Base-by-base conservation (phyloP, 139 green algal species). In the Ettlia oleoabundans region DNA sequence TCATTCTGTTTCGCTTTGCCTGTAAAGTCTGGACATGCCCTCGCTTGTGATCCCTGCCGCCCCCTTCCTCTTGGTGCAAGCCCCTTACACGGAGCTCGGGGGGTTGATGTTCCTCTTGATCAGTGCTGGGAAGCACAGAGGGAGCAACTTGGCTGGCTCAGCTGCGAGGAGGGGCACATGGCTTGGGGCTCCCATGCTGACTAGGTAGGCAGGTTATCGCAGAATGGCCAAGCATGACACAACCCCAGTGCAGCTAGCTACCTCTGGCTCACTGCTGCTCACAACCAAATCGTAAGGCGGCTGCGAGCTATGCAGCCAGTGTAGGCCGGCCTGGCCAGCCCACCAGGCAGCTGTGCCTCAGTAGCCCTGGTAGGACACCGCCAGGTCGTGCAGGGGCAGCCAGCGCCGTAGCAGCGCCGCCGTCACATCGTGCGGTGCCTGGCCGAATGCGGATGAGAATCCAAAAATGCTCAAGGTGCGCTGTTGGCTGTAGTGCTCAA, bases 311-410 rank as follows among this genome's bases (percentile, higher is more conserved):
- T n/a, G n/a, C n/a, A n/a, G n/a, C n/a, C n/a, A n/a, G n/a, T n/a
- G n/a, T n/a, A n/a, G n/a, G n/a, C n/a, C n/a, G n/a, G n/a, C n/a
- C n/a, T n/a, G n/a, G n/a, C n/a, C n/a, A n/a, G n/a, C n/a, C n/a
- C n/a, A n/a, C n/a, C n/a, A n/a, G n/a, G n/a, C n/a, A n/a, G n/a
- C n/a, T n/a, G n/a, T n/a, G n/a, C n/a, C n/a, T 88, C 73, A 97
- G 62, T 96, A 97, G 6, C 94, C 94, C 5, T 94, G 87, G 67
- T 97, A 96, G 0, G 87, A 93, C 1, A 89, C 79, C 15, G 80
- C 88, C 8, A 97, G 61, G 10, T 86, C 71, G 64, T 94, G 93
- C 26, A 95, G 76, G 2, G 92, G 93, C 67, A 90, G 89, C 83
- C 86, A 91, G 37, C 82, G 82, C 30, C 80, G 58, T 58, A 95